Conservation (phyloP, 345 rosid species). For the Melastoma malabathricum region DNA sequence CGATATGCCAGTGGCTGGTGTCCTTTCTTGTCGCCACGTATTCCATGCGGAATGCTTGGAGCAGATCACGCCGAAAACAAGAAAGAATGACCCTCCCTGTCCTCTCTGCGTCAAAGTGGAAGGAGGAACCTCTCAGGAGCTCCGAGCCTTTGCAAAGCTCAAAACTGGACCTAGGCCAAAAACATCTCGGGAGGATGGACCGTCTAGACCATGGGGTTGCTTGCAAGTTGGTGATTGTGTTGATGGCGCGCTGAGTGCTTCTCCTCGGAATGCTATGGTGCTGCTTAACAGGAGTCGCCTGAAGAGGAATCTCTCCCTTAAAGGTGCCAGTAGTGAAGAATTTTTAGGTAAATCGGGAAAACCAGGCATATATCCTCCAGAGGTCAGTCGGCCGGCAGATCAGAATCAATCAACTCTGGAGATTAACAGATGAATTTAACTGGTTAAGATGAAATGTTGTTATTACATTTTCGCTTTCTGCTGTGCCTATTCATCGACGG, state of each 20-base stretch:
- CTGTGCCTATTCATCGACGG: too few relatives aligned
- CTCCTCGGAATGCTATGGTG: slow-evolving; percentile 33
- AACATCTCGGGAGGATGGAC: slow-evolving; percentile 36
- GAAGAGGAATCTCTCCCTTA: slow-evolving; percentile 36
- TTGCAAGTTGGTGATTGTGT: slow-evolving; percentile 46
- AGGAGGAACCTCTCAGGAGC: slow-evolving; percentile 21
- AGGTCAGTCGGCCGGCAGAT: slow-evolving; percentile 13
- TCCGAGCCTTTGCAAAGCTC: slow-evolving; percentile 13
- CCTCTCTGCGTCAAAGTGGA: slow-evolving; percentile 28
- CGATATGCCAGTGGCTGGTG: slow-evolving; percentile 40
- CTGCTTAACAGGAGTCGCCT: slow-evolving; percentile 33
- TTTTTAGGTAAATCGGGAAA: slow-evolving; percentile 42
- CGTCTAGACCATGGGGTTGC: slow-evolving; percentile 58
- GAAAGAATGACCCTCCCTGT: slow-evolving; percentile 41
- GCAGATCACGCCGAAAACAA: slow-evolving; percentile 30
- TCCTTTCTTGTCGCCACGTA: slow-evolving; percentile 41
- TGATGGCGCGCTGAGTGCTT: slow-evolving; percentile 39
- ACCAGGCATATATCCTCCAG: slow-evolving; percentile 15
- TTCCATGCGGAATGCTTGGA: slow-evolving; percentile 51
- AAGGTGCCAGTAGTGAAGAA: slow-evolving; percentile 36
- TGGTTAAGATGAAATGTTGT: neutral
- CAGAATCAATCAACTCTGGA: slow-evolving; percentile 12
- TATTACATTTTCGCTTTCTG: neutral
- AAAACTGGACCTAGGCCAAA: slow-evolving; percentile 29
- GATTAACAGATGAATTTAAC: slow-evolving; percentile 9